Conservation (phyloP, 129 eudicot species). For the Helianthus annuus region DNA sequence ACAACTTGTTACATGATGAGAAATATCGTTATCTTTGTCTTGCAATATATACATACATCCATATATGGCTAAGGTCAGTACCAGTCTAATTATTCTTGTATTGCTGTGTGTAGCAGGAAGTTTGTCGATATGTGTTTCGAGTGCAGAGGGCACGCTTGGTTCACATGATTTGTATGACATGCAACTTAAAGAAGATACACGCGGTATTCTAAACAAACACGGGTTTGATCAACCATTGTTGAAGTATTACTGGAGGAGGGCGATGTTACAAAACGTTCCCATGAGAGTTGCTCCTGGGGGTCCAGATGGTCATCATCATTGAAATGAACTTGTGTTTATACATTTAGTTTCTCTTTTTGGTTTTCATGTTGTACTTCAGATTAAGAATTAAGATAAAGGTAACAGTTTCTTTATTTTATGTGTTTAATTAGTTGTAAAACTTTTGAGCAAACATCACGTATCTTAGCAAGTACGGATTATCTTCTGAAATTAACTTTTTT, state of each 20-base stretch:
- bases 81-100: slow-evolving; percentile 1
- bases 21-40: background rate
- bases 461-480: background rate
- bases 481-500: background rate
- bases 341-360: too few species aligned
- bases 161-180: slow-evolving; percentile 9
- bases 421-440: too few species aligned
- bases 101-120: slow-evolving; percentile 25
- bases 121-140: slow-evolving; percentile 20
- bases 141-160: slow-evolving; percentile 19
- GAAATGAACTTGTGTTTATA: slow-evolving; percentile 1
- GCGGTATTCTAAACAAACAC: slow-evolving; percentile 22
- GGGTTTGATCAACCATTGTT: slow-evolving; percentile 42
- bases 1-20: background rate
- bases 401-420: too few species aligned
- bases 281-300: slow-evolving; percentile 49
- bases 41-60: background rate
- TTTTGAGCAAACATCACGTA: too few species aligned
- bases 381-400: too few species aligned
- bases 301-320: slow-evolving; percentile 60
- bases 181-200: slow-evolving; percentile 31
- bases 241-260: slow-evolving; percentile 44
- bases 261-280: slow-evolving; percentile 33
- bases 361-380: too few species aligned
- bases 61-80: slow-evolving; percentile 30